Evolutionary conservation across 2,329 filamentous ascomycete species (phyloP).

Genomic region (Fonsecaea erecta): DNA sequence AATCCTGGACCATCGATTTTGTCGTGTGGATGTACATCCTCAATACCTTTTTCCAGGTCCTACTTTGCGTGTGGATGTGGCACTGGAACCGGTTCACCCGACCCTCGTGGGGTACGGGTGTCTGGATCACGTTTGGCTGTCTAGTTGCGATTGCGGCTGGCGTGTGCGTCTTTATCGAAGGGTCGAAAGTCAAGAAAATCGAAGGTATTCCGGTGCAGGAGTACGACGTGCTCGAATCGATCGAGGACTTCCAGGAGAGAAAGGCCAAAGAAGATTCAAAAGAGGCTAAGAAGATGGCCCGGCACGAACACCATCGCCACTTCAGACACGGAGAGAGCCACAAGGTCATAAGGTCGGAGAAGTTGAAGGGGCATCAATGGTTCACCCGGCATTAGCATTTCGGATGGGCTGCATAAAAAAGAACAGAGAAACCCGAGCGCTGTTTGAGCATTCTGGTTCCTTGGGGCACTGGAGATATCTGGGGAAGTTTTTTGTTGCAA

Average conservation of each 20-base stretch:
- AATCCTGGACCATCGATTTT: conserved; percentile 76
- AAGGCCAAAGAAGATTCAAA: conserved; percentile 36
- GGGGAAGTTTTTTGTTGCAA: background rate
- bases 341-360: conserved; percentile 27
- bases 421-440: too few species aligned
- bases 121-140: conserved; percentile 77
- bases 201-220: conserved; percentile 71
- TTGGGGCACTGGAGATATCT: background rate
- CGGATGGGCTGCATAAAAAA: background rate
- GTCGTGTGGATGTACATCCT: conserved; percentile 77
- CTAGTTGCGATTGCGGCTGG: conserved; percentile 71
- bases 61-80: conserved; percentile 83
- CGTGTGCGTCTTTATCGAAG: conserved; percentile 71
- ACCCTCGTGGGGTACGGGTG: conserved; percentile 78
- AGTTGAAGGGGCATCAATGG: conserved; percentile 36
- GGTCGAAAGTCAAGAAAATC: conserved; percentile 70
- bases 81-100: conserved; percentile 71
- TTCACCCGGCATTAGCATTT: conserved; percentile 28
- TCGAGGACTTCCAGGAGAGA: conserved; percentile 37
- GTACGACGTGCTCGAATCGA: conserved; percentile 49
- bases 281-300: conserved; percentile 30
- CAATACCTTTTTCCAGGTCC: conserved; percentile 78
- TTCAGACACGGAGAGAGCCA: conserved; percentile 17
- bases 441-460: background rate
- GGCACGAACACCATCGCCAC: conserved; percentile 23